Conservation (phyloP, 2,329 filamentous ascomycete species). For the Claviceps sp. region DNA sequence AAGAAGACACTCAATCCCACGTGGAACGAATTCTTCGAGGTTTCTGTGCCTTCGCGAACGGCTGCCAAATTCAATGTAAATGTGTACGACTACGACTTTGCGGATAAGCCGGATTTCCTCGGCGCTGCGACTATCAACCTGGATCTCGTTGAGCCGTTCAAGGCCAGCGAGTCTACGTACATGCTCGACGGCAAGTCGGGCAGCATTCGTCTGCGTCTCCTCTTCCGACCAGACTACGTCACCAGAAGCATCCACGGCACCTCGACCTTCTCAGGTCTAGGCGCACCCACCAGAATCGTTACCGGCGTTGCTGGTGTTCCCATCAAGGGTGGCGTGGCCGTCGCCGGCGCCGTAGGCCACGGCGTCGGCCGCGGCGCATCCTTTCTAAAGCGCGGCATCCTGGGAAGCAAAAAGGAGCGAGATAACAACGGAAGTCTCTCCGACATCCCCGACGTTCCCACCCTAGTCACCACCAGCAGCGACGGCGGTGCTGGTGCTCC, state of each 20-base stretch:
- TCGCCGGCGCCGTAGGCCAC: slow-evolving; percentile 57
- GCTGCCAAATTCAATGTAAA: slow-evolving; percentile 71
- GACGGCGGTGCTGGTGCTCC: slow-evolving; percentile 24
- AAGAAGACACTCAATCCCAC: slow-evolving; percentile 93
- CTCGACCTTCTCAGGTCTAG: slow-evolving; percentile 85
- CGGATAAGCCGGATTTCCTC: slow-evolving; percentile 85
- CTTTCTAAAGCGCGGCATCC: slow-evolving; percentile 78
- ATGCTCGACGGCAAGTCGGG: slow-evolving; percentile 83
- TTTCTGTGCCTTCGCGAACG: slow-evolving; percentile 69
- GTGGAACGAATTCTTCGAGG: slow-evolving; percentile 96
- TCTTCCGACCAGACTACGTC: slow-evolving; percentile 91
- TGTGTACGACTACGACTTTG: slow-evolving; percentile 94
- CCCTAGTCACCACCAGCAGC: slow-evolving; percentile 12
- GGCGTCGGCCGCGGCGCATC: slow-evolving; percentile 81
- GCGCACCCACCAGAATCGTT: slow-evolving; percentile 75
- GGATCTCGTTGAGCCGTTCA: slow-evolving; percentile 72
- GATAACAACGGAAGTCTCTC: slow-evolving; percentile 37
- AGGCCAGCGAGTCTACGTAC: slow-evolving; percentile 59
- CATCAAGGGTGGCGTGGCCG: slow-evolving; percentile 81
- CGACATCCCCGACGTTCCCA: slow-evolving; percentile 27
- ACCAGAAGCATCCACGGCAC: slow-evolving; percentile 77
- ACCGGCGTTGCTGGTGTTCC: slow-evolving; percentile 70
- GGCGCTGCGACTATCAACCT: slow-evolving; percentile 66
- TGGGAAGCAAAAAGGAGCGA: slow-evolving; percentile 54
- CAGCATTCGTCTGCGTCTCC: slow-evolving; percentile 62